phyloP scores from a whole-genome alignment of 2,329 filamentous ascomycete genomes.

The Fusarium begoniae region DNA sequence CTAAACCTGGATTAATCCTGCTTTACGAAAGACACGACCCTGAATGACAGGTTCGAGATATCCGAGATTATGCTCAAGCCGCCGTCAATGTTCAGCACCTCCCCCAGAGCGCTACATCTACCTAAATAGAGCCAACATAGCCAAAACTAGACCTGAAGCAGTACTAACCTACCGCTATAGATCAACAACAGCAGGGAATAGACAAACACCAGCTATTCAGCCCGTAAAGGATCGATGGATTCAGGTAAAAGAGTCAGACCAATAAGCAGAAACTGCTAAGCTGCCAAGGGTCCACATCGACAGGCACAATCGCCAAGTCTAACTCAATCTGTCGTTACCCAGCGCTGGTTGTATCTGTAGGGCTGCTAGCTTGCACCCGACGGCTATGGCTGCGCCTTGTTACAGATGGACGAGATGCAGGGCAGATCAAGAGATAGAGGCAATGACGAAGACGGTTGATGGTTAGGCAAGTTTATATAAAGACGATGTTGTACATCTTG shows the following conservation, averaged over 20 bases:
- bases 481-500: neutral
- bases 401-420: neutral
- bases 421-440: neutral
- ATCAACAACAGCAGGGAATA: neutral
- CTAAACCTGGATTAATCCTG: too few relatives aligned
- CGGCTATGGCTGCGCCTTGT: conserved; percentile 22
- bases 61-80: neutral
- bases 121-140: neutral
- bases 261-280: neutral
- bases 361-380: conserved; percentile 6
- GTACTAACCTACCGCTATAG: conserved; percentile 8
- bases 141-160: conserved; percentile 15
- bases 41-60: neutral
- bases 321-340: conserved; percentile 24
- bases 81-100: too few relatives aligned
- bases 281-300: neutral
- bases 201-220: neutral
- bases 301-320: conserved; percentile 5
- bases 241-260: neutral
- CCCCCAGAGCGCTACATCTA: neutral
- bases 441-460: neutral
- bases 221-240: neutral
- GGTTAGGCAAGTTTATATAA: neutral
- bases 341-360: conserved; percentile 15
- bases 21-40: neutral